Evolutionary conservation across 2,329 filamentous ascomycete species (phyloP), one percentile per base, ranked within the genome.

Genomic region (Hymenoscyphus infarciens): DNA sequence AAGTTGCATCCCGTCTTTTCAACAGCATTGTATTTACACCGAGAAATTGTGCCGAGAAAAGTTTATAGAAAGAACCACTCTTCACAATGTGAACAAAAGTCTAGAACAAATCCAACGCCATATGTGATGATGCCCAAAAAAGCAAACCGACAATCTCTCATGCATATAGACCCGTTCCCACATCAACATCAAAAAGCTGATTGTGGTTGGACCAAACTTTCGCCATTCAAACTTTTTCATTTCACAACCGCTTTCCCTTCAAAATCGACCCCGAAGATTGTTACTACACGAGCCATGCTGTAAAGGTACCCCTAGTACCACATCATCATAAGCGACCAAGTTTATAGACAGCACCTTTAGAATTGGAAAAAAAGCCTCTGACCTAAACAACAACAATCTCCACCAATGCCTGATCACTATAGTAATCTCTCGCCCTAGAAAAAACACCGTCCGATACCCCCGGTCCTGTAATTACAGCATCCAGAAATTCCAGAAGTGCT

Each of bases 331-430:
- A 22, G 33, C 39, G n/a, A 61, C 19, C 19, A 65, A 59, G 62
- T 45, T 33, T 19, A 39, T 4, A 25, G 5, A 35, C 25, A 38
- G 39, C 25, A 29, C 35, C n/a, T 29, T 33, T 3, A 13, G 13
- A 39, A 22, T 22, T 19, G 22, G 29, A 22, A 27, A 35, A 29
- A 55, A 56, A 45, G 29, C 29, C 10, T 57, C 62, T 68, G 57
- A 68, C 68, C 68, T 68, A 65, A 58, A 70, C 64, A 22, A 67
- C 66, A 6, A 70, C 67, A 15, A 68, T 59, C 39, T 70, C 68
- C 3, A 70, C 68, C 39, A 70, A 61, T 15, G 57, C 60, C 42
- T 68, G 68, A 52, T 70, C 68, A 54, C 63, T 64, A 29, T 65
- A 68, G 45, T 61, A 62, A n/a, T 63, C 62, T 42, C 64, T 68